These are phyloP conservation scores for Debaryomycetaceae sp. DNA, from an alignment of 1,139 yeast species.

Conservation along the genomic window DNA sequence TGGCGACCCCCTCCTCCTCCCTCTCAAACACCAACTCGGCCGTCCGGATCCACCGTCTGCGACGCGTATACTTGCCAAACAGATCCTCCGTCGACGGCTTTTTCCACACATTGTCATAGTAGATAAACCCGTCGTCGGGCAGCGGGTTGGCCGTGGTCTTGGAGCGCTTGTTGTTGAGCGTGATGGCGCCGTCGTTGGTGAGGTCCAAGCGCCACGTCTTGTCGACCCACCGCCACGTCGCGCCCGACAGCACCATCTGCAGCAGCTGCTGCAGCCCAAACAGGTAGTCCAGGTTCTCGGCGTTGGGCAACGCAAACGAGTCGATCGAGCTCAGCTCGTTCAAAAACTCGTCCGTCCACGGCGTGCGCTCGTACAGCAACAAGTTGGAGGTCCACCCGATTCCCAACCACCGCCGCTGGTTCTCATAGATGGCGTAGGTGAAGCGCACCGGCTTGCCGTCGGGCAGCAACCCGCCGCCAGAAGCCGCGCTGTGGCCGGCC, in stretches of 20 bases:
- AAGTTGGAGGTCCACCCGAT: slow-evolving; percentile 96
- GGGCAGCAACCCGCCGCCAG: slow-evolving; percentile 6
- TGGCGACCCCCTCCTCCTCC: background rate
- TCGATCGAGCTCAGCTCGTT: slow-evolving; percentile 81
- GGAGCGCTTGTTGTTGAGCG: slow-evolving; percentile 55
- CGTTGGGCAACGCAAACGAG: slow-evolving; percentile 73
- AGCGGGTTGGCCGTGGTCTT: slow-evolving; percentile 76
- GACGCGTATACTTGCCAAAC: slow-evolving; percentile 84
- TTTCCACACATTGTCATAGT: slow-evolving; percentile 91
- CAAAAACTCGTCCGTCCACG: slow-evolving; percentile 95
- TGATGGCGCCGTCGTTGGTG: slow-evolving; percentile 83
- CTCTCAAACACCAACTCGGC: slow-evolving; percentile 68
- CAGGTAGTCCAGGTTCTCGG: slow-evolving; percentile 31
- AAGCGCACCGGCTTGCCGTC: slow-evolving; percentile 65
- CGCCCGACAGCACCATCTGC: slow-evolving; percentile 40
- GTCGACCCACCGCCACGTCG: slow-evolving; percentile 94
- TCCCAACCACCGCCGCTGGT: slow-evolving; percentile 96
- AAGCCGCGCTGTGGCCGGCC: slow-evolving; percentile 14
- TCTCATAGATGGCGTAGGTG: slow-evolving; percentile 90
- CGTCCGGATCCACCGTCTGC: slow-evolving; percentile 93
- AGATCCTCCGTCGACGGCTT: slow-evolving; percentile 85
- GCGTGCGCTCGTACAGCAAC: slow-evolving; percentile 85
- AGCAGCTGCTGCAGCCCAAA: slow-evolving; percentile 19
- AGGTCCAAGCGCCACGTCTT: slow-evolving; percentile 86
- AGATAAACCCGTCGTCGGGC: slow-evolving; percentile 80